Conservation (phyloP, 2,329 filamentous ascomycete species). For the Simplicillium aogashimaense region DNA sequence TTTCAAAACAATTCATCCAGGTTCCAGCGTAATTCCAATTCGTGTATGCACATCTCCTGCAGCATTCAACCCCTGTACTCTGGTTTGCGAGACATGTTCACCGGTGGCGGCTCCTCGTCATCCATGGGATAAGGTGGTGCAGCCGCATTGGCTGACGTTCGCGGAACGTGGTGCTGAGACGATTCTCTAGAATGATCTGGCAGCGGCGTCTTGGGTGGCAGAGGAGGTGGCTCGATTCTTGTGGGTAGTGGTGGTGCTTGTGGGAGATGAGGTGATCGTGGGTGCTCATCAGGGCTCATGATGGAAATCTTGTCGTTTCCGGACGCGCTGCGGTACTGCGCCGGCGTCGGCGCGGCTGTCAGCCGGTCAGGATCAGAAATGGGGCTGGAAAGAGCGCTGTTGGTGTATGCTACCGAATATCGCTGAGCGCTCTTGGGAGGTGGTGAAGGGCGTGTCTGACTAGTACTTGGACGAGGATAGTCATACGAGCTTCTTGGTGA, state of each 20-base stretch:
- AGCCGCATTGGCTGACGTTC: neutral
- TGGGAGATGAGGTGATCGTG: slow-evolving; percentile 24
- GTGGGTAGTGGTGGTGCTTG: slow-evolving; percentile 17
- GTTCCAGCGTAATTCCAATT: no score
- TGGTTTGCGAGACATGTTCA: slow-evolving; percentile 81
- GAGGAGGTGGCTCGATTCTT: slow-evolving; percentile 53
- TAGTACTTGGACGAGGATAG: slow-evolving; percentile 24
- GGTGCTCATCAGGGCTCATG: slow-evolving; percentile 47
- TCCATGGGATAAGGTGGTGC: slow-evolving; percentile 61
- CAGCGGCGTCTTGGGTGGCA: slow-evolving; percentile 70
- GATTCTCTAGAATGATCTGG: slow-evolving; percentile 37
- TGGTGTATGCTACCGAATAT: slow-evolving; percentile 11
- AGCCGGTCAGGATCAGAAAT: slow-evolving; percentile 45
- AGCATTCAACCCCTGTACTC: slow-evolving; percentile 45
- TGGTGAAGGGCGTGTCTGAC: slow-evolving; percentile 16
- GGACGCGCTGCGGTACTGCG: slow-evolving; percentile 45
- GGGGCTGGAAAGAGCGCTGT: slow-evolving; percentile 20
- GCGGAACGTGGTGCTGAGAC: neutral
- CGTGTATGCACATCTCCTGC: no score
- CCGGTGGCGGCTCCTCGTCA: slow-evolving; percentile 71
- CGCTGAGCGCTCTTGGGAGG: slow-evolving; percentile 12
- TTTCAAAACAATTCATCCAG: no score
- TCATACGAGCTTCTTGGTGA: slow-evolving; percentile 44
- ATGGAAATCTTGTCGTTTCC: slow-evolving; percentile 63
- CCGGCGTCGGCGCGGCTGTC: slow-evolving; percentile 45